Percentiles rank a stretch among this genome's conserved stretches.
phyloP scores from a whole-genome alignment of 768 basidiomycete genomes.

The Termitomyces sp. region DNA sequence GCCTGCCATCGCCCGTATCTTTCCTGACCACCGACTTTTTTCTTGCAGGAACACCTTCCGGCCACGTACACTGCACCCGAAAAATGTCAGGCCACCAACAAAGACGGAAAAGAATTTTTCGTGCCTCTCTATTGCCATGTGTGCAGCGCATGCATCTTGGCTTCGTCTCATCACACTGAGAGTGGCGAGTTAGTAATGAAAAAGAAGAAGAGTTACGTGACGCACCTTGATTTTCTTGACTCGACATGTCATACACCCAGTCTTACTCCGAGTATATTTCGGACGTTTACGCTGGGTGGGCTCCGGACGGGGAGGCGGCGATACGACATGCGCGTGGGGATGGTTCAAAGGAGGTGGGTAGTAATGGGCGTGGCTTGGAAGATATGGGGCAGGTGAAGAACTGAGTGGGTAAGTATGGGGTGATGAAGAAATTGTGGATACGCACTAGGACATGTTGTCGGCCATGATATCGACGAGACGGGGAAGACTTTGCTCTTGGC shows the following conservation, averaged over 20 bases:
- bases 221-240: slow-evolving; percentile 92
- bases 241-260: slow-evolving; percentile 91
- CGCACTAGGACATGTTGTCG: slow-evolving; percentile 55
- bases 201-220: slow-evolving; percentile 6
- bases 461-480: slow-evolving; percentile 44
- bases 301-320: slow-evolving; percentile 47
- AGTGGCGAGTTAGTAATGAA: slow-evolving; percentile 5
- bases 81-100: slow-evolving; percentile 6
- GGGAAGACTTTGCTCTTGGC: slow-evolving; percentile 31
- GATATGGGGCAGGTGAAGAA: slow-evolving; percentile 34
- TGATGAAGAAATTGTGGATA: slow-evolving; percentile 15
- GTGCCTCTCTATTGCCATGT: slow-evolving; percentile 80
- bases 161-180: slow-evolving; percentile 86
- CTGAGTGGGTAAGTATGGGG: slow-evolving; percentile 26
- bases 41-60: slow-evolving; percentile 69
- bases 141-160: slow-evolving; percentile 85
- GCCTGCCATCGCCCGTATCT: slow-evolving; percentile 58
- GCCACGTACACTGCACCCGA: slow-evolving; percentile 72
- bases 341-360: slow-evolving; percentile 38
- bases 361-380: slow-evolving; percentile 36
- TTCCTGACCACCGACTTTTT: slow-evolving; percentile 61
- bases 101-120: slow-evolving; percentile 19
- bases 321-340: slow-evolving; percentile 45
- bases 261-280: slow-evolving; percentile 93
- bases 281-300: slow-evolving; percentile 68